phyloP scores from a whole-genome alignment of 208 protist species.

The Herpetomonas samuelpessoai region DNA sequence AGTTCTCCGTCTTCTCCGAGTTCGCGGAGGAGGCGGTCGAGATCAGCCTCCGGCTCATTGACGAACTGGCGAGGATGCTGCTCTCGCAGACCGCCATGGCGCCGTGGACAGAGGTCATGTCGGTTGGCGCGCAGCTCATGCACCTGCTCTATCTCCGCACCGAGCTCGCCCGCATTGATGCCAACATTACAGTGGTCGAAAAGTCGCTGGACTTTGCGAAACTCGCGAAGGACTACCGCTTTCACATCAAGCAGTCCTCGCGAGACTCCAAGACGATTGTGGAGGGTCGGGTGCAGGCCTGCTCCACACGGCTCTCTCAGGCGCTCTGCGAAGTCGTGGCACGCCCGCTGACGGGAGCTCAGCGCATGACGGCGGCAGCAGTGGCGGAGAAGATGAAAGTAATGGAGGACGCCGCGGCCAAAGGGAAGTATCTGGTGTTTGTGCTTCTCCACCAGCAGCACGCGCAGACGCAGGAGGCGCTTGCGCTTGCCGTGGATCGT shows the following conservation, averaged over 20 bases:
- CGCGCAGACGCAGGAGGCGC: conserved; percentile 20
- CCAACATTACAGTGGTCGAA: conserved; percentile 82
- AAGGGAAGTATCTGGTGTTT: conserved; percentile 16
- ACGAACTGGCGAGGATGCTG: conserved; percentile 63
- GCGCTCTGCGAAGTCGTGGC: conserved; percentile 47
- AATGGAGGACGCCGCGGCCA: conserved; percentile 24
- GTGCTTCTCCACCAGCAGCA: background rate
- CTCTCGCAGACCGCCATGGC: conserved; percentile 17
- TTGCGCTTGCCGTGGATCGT: conserved; percentile 22
- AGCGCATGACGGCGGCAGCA: conserved; percentile 31
- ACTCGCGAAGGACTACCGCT: conserved; percentile 48
- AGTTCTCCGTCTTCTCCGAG: conserved; percentile 83
- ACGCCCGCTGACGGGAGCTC: conserved; percentile 45
- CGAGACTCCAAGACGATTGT: conserved; percentile 84
- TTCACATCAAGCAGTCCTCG: conserved; percentile 78
- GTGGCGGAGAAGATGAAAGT: conserved; percentile 19
- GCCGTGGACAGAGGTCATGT: conserved; percentile 36
- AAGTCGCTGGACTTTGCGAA: conserved; percentile 62
- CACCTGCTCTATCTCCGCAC: conserved; percentile 76
- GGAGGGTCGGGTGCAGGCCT: conserved; percentile 61
- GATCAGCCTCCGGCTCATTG: conserved; percentile 46
- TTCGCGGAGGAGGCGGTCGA: conserved; percentile 88
- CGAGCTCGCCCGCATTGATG: conserved; percentile 72
- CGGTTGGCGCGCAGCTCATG: conserved; percentile 59
- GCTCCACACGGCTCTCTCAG: conserved; percentile 53